Percentiles rank a stretch among this genome's conserved stretches.
Evolutionary conservation across 2,329 filamentous ascomycete species (phyloP).

Genomic region (Fusarium marasasianum): DNA sequence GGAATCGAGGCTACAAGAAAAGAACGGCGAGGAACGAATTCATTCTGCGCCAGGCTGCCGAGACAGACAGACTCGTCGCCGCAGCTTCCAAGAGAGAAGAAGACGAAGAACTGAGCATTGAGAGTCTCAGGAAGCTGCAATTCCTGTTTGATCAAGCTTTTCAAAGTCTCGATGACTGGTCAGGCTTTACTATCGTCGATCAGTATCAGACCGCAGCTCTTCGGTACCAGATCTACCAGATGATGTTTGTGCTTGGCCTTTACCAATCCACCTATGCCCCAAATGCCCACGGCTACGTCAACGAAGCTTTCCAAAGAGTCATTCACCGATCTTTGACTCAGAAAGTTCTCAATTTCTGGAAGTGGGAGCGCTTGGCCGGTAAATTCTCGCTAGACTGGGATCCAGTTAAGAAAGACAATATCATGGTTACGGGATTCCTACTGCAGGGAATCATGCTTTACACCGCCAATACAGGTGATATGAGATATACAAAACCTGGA

Average conservation of each 20-base stretch:
- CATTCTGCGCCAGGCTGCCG: neutral
- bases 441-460: neutral
- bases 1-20: rapidly evolving
- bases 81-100: neutral
- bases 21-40: neutral
- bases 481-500: neutral
- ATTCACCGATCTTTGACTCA: neutral
- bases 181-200: neutral
- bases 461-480: neutral
- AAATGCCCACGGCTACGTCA: neutral
- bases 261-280: neutral
- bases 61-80: neutral
- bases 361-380: neutral
- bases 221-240: neutral
- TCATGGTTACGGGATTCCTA: neutral
- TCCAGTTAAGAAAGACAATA: neutral
- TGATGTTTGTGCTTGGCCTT: neutral
- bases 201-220: neutral
- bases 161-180: neutral
- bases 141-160: neutral
- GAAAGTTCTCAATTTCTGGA: neutral
- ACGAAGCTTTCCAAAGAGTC: neutral
- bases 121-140: neutral
- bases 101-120: neutral
- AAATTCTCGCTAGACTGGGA: neutral